Base-by-base conservation (phyloP, 2,329 filamentous ascomycete genomes). In the Scytalidium lignicola region DNA sequence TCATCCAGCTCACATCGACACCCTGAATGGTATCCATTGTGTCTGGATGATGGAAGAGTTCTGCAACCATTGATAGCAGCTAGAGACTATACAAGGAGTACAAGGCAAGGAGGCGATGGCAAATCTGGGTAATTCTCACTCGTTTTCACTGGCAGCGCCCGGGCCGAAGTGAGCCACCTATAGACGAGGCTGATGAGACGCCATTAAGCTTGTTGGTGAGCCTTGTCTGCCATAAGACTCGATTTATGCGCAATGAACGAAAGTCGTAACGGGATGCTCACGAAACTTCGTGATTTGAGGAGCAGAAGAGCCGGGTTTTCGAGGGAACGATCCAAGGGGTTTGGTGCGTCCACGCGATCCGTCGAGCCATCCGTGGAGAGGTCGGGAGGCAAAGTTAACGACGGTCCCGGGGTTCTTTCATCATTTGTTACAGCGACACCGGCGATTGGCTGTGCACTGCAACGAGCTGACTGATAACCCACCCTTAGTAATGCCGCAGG, bases 1-100 rank as follows among this genome's bases (percentile, higher is more conserved):
- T 63, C 59, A 66, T 62, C 63, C 63, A 66, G 29, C 58, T 62
- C 37, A 65, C 57, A 52, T 65, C 63, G 18, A 66, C 60, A 13
- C 62, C 63, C 46, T 62, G 62, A 44, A 64, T 53, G 44, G 53
- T 59, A 54, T 66, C 63, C 64, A 66, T 66, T 19, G 44, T 51
- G 44, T 18, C 9, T 17, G n/a, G 32, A 37, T 37, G 32, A 13
- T 46, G 41, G 39, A 28, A 23, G 22, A 15, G 17, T 19, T 42
- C 39, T 10, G 20, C 20, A n/a, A 43, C 20, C 20, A 21, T 26
- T 26, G 41, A 43, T n/a, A n/a, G n/a, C n/a, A n/a, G n/a, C n/a
- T n/a, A n/a, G n/a, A n/a, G 23, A 9, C 17, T 23, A 17, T 22
- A n/a, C 13, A n/a, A 17, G 41, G 20, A 17, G 9, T 42, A 19